Evolutionary conservation across 352 stramenopile genomes (phyloP), one percentile per base, ranked within the genome.

Genomic region (Peronospora tabacina): DNA sequence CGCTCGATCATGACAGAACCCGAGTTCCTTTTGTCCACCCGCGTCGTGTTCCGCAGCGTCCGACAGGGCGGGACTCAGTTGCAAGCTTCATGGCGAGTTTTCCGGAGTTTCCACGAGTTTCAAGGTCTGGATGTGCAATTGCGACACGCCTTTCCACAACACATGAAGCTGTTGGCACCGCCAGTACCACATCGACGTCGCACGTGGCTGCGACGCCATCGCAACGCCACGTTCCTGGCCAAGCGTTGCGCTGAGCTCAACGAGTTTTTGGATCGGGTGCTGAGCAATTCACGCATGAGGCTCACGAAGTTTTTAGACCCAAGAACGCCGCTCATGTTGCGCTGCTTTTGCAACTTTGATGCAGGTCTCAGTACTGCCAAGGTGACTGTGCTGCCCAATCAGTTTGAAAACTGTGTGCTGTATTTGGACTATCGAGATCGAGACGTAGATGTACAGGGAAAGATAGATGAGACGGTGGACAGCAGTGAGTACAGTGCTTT

Each of bases 291-390:
- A 11, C 63, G 60, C 47, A 70, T 90, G 63, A 66, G 78, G 2
- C 66, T 92, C 15, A 85, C 69, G 19, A 61, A 74, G 17, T 92
- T 92, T 56, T 22, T 87, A 16, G 79, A 90, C 57, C 75, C 76
- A 8, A 61, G 68, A 19, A 75, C 82, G 29, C 77, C 82, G 47
- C 70, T 86, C 0, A 66, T 87, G 19, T 33, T 93, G 49, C 79
- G 80, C 2, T 87, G 70, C 55, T 93, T 93, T 44, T 86, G 76
- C 52, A 85, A 93, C 60, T 90, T 89, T 57, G 79, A 93, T 42
- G 72, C 66, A 0, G 79, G 73, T 3, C 79, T 93, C 19, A 55
- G 53, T 1, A 61, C 52, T 11, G 58, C 75, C 1, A 35, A 72
- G 13, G 60, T 76, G 20, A 56, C 52, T 19, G 46, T 73, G 8